Conservation (phyloP, 1,139 yeast genomes). For the Yamadazyma trypodendri region DNA sequence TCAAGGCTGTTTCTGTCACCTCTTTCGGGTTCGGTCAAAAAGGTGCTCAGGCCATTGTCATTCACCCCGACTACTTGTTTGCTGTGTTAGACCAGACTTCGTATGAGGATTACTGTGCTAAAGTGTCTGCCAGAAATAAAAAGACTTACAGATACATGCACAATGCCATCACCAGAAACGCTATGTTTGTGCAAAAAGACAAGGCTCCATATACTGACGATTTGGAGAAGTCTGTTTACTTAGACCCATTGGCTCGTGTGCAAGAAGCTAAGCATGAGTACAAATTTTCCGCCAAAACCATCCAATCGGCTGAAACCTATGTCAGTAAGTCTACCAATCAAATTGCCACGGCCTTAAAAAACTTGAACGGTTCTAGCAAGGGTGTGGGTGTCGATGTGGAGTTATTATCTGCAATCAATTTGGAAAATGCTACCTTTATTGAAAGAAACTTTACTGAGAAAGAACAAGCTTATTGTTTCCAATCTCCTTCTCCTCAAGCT, state of each 20-base stretch:
- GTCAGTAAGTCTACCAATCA: conserved; percentile 38
- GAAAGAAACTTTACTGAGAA: conserved; percentile 85
- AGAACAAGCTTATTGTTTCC: conserved; percentile 76
- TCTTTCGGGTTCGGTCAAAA: conserved; percentile 99
- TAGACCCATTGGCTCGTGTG: conserved; percentile 94
- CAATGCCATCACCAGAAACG: conserved; percentile 87
- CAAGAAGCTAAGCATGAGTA: conserved; percentile 46
- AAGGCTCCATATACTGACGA: conserved; percentile 89
- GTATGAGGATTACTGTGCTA: conserved; percentile 66
- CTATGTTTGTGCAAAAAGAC: conserved; percentile 90
- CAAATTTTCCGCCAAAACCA: conserved; percentile 43
- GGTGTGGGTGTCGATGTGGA: conserved; percentile 99
- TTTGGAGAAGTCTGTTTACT: conserved; percentile 83
- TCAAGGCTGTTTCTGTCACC: conserved; percentile 94
- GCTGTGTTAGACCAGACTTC: conserved; percentile 73
- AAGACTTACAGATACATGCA: conserved; percentile 94
- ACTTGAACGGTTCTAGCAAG: conserved; percentile 49
- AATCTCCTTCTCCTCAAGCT: conserved; percentile 76
- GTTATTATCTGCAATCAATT: conserved; percentile 73
- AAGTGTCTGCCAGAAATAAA: conserved; percentile 81
- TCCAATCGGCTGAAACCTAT: conserved; percentile 35
- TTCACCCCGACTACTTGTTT: conserved; percentile 91
- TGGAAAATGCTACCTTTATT: conserved; percentile 82
- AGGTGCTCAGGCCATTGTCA: conserved; percentile 93
- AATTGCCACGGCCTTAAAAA: conserved; percentile 50